These are phyloP conservation scores for Spirogloea muscicola DNA, from an alignment of 139 green algal genomes.

Conservation along the genomic window DNA sequence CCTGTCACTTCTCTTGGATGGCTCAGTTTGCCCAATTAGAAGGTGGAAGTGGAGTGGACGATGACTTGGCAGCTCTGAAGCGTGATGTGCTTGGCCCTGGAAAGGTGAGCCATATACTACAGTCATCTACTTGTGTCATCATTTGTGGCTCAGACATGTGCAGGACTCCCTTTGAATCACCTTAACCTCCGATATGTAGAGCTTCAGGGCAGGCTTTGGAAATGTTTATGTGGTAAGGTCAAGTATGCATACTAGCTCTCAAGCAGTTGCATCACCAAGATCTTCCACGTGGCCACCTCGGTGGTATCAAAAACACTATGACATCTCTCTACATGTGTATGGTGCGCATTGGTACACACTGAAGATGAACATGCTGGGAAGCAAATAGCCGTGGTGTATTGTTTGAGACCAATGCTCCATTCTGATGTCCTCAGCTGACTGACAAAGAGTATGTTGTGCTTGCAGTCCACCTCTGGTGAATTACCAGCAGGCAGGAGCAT, in stretches of 20 bases:
- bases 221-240: too few species aligned
- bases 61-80: constrained; percentile 85
- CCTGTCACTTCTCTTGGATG: too few species aligned
- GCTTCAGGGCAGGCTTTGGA: too few species aligned
- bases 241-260: too few species aligned
- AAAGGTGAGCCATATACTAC: constrained; percentile 42
- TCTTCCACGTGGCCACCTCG: too few species aligned
- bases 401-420: not conserved
- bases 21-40: constrained; percentile 83
- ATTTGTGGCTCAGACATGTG: not conserved
- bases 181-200: too few species aligned
- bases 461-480: constrained; percentile 52
- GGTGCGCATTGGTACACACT: not conserved
- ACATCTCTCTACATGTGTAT: not conserved
- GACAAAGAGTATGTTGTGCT: not conserved
- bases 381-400: not conserved
- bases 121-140: not conserved
- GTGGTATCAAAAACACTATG: too few species aligned
- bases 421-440: not conserved
- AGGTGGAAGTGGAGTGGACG: constrained; percentile 72
- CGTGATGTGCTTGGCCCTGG: constrained; percentile 55
- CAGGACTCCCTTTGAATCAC: not conserved
- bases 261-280: not conserved
- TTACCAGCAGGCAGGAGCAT: constrained; percentile 26
- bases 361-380: not conserved